Evolutionary conservation across 495 filamentous ascomycete species (phyloP).

Genomic region (Neurospora hispaniola): DNA sequence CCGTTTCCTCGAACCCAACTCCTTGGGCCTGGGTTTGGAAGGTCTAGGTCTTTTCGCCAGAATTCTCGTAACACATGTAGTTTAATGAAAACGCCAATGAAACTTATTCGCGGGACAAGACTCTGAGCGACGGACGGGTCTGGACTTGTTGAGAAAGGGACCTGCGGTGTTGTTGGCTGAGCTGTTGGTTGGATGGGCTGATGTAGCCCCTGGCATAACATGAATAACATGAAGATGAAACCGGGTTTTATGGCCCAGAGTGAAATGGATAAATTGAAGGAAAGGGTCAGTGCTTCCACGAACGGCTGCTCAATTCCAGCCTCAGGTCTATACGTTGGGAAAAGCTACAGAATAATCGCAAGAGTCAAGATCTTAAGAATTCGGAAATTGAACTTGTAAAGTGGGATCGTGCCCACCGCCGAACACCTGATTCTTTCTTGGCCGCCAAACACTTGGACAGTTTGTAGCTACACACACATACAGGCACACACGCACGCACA

Average conservation of each 20-base stretch:
- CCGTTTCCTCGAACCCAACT: not conserved
- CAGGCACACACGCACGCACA: too few species aligned
- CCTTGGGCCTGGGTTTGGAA: not conserved
- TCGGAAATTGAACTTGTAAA: too few species aligned
- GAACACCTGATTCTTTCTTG: too few species aligned
- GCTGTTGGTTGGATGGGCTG: not conserved
- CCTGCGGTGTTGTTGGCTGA: not conserved
- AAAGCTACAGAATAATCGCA: too few species aligned
- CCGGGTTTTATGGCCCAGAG: too few species aligned
- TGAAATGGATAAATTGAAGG: not conserved
- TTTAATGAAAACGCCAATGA: too few species aligned
- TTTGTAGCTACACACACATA: too few species aligned
- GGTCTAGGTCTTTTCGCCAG: not conserved
- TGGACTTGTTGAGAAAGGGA: not conserved
- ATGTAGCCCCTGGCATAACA: not conserved
- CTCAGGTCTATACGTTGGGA: too few species aligned
- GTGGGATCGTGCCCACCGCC: too few species aligned
- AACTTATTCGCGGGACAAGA: not conserved
- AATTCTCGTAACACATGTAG: not conserved
- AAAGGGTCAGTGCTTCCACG: not conserved
- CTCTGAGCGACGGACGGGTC: not conserved
- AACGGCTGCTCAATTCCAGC: not conserved
- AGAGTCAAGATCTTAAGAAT: too few species aligned
- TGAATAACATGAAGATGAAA: not conserved
- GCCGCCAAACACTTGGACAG: too few species aligned